Base-by-base conservation (phyloP, 208 protist species). In the Wallacemonas sp. region DNA sequence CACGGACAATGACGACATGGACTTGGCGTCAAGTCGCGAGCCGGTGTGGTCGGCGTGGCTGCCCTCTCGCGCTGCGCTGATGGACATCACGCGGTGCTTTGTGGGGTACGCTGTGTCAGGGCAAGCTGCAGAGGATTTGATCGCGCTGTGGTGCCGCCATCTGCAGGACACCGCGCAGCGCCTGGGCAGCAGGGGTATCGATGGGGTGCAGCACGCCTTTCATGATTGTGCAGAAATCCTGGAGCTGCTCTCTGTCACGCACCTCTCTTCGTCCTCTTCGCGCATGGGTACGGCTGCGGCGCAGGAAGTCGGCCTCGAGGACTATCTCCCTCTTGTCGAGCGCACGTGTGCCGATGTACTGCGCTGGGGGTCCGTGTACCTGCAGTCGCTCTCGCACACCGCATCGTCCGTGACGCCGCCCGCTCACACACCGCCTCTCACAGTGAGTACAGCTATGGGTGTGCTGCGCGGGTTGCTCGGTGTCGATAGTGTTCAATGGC, bases 91-190 rank as follows among this genome's bases (percentile, higher is more conserved):
- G 15, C n/a, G 61, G 2, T 73, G 71, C 39, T 79, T 86, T 17
- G 51, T 75, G 1, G 69, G 72, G 47, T 93, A 90, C 70, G 82
- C 81, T 41, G 86, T 93, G 33, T 84, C 80, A 0, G 86, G 86
- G 0, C 70, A 72, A 36, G 75, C 79, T 2, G 80, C 82, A n/a
- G 45, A 65, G 54, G 68, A 86, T 46, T 69, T 93, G 4, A 80
- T 73, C 30, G 45, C 60, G 21, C 71, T 92, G 5, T 92, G 82
- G 86, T 26, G 21, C 9, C 62, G 70, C 12, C 62, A 82, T n/a
- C 39, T 88, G 1, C 54, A 42, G 4, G 14, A n/a, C n/a, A n/a
- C n/a, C n/a, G n/a, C n/a, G n/a, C n/a, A n/a, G n/a, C 9, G 33
- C 14, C 54, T 30, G n/a, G 30, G 5, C 12, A 33, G 33, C 28